Base-by-base conservation (phyloP, 2,329 filamentous ascomycete genomes). In the Ophiocordyceps camponoti-leonardi region DNA sequence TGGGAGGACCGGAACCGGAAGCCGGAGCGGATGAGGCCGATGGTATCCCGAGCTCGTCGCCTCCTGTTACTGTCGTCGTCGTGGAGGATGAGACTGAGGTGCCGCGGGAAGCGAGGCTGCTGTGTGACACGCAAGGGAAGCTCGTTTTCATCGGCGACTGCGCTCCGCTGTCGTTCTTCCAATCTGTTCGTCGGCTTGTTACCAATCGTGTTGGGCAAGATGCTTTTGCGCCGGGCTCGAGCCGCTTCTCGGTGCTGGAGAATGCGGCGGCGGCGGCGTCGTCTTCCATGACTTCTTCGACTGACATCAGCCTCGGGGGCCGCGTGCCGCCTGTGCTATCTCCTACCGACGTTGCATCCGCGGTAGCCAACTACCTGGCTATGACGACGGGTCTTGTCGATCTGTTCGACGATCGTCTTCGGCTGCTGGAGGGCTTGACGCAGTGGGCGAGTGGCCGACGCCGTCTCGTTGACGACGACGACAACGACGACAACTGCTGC, bases 81-180 rank as follows among this genome's bases (percentile, higher is more conserved):
- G 59, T 58, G 0, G 68, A 71, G n/a, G 71, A 74, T 35, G 70
- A 74, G 48, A 70, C 71, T 0, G 71, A 74, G 20, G 72, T 75
- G 4, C 72, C 70, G 2, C 62, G 70, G 1, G 72, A 75, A 47
- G 72, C 71, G 3, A 61, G 71, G 2, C 57, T 75, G 6, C 58
- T 75, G 0, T 67, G 67, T 40, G 72, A 75, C 49, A 64, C 68
- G 0, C 68, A 72, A 47, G 72, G 72, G 1, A 73, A 73, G 51
- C 54, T 73, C 20, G 69, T 72, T 28, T 75, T 75, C 52, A 70
- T 75, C 22, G 72, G 72, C 6, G 72, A 75, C 52, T 75, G 71
- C 50, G 72, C 72, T 5, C 72, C 72, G 1, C 56, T 75, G 19
- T 75, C 71, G 0, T 69, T 75, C 49, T 75, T 75, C 50, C 71